These are phyloP conservation scores for Macrolepiota albuminosa DNA, from an alignment of 768 basidiomycete genomes.

Conservation along the genomic window DNA sequence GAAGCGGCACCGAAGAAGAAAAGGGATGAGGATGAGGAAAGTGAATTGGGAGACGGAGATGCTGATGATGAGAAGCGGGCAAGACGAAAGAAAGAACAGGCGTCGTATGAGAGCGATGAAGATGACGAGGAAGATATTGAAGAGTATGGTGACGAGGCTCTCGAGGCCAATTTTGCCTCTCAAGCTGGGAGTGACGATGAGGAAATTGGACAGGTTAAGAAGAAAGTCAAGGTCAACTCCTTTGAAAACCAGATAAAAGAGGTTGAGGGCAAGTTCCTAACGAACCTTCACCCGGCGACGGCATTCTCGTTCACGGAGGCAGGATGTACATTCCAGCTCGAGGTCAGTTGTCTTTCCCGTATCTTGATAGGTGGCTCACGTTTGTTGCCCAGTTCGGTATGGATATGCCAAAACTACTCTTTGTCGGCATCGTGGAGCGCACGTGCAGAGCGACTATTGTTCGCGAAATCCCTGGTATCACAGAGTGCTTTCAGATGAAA, in stretches of 20 bases:
- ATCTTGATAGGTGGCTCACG: not conserved
- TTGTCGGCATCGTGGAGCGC: slow-evolving; percentile 90
- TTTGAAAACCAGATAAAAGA: slow-evolving; percentile 37
- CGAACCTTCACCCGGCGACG: slow-evolving; percentile 59
- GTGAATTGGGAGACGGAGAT: slow-evolving; percentile 80
- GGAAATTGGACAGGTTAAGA: slow-evolving; percentile 19
- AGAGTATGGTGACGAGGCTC: slow-evolving; percentile 50
- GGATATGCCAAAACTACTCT: slow-evolving; percentile 86
- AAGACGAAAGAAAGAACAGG: slow-evolving; percentile 66
- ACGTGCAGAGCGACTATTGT: slow-evolving; percentile 81
- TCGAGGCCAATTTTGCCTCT: slow-evolving; percentile 61
- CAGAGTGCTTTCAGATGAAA: slow-evolving; percentile 77
- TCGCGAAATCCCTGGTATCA: slow-evolving; percentile 86
- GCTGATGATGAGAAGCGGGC: slow-evolving; percentile 74
- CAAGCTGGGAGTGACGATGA: slow-evolving; percentile 37
- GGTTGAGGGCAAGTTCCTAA: slow-evolving; percentile 49
- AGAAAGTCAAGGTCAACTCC: slow-evolving; percentile 10
- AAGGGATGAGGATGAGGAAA: slow-evolving; percentile 55
- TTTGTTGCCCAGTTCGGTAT: slow-evolving; percentile 61
- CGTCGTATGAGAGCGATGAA: slow-evolving; percentile 70
- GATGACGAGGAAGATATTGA: slow-evolving; percentile 48
- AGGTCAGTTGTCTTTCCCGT: slow-evolving; percentile 43
- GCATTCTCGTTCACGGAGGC: slow-evolving; percentile 66
- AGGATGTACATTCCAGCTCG: slow-evolving; percentile 74
- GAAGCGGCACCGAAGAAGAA: slow-evolving; percentile 26